Evolutionary conservation across 768 basidiomycete genomes (phyloP).

Genomic region (Amanita rimosa): DNA sequence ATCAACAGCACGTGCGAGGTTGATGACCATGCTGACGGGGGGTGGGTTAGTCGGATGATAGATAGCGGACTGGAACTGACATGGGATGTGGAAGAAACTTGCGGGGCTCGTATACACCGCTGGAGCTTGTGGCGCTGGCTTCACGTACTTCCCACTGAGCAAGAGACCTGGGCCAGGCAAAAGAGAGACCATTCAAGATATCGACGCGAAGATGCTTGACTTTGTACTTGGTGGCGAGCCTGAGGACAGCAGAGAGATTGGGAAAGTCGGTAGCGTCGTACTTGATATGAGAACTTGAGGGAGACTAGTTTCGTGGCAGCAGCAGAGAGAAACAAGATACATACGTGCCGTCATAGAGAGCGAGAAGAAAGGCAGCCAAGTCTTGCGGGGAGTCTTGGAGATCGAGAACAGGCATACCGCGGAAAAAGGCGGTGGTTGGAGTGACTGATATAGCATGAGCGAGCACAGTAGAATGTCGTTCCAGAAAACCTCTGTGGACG

Average conservation of each 20-base stretch:
- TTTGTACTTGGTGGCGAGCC: slow-evolving; percentile 53
- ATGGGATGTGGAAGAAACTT: slow-evolving; percentile 53
- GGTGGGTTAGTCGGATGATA: not conserved
- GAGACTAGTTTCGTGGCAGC: not conserved
- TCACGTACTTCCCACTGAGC: slow-evolving; percentile 59
- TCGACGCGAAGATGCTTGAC: slow-evolving; percentile 47
- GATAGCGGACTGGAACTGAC: slow-evolving; percentile 24
- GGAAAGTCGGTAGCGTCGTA: slow-evolving; percentile 40
- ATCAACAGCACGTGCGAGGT: slow-evolving; percentile 46
- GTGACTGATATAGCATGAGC: slow-evolving; percentile 24
- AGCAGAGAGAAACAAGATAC: slow-evolving; percentile 14
- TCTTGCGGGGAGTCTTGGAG: slow-evolving; percentile 47
- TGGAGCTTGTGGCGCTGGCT: slow-evolving; percentile 34
- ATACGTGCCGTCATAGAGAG: slow-evolving; percentile 65
- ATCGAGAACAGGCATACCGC: slow-evolving; percentile 44
- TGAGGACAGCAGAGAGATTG: slow-evolving; percentile 44
- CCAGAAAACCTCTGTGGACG: slow-evolving; percentile 56
- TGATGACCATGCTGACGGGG: slow-evolving; percentile 32
- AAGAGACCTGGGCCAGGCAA: slow-evolving; percentile 53
- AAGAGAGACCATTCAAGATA: slow-evolving; percentile 38
- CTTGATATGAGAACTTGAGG: slow-evolving; percentile 31
- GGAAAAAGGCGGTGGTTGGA: slow-evolving; percentile 23
- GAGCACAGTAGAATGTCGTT: slow-evolving; percentile 49
- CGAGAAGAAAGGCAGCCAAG: slow-evolving; percentile 45
- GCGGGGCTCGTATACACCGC: slow-evolving; percentile 47